phyloP scores from a whole-genome alignment of 2,329 filamentous ascomycete genomes.

The Dactylellina cionopaga region DNA sequence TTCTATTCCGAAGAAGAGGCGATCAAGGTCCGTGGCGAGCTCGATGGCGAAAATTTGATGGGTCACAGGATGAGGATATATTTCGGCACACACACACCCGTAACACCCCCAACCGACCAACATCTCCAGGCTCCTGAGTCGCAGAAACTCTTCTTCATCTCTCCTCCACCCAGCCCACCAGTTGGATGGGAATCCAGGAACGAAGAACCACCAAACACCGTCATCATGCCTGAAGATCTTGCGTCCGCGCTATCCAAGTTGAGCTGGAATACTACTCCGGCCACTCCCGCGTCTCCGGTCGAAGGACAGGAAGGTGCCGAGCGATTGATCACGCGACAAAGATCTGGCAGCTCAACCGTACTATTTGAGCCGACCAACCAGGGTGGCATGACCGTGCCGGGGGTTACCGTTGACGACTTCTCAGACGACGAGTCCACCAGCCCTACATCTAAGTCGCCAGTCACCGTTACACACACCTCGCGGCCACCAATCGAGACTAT shows the following conservation, averaged over 20 bases:
- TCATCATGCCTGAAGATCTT: slow-evolving; percentile 75
- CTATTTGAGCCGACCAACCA: slow-evolving; percentile 72
- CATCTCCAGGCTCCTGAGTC: slow-evolving; percentile 75
- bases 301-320: slow-evolving; percentile 61
- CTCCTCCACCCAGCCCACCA: slow-evolving; percentile 73
- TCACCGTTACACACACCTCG: slow-evolving; percentile 63
- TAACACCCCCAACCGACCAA: slow-evolving; percentile 67
- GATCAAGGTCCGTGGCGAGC: slow-evolving; percentile 74
- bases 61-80: slow-evolving; percentile 76
- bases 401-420: slow-evolving; percentile 74
- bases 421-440: slow-evolving; percentile 63
- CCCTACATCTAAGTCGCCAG: slow-evolving; percentile 66
- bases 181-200: slow-evolving; percentile 75
- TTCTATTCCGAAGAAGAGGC: slow-evolving; percentile 77
- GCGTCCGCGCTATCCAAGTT: slow-evolving; percentile 73
- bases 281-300: slow-evolving; percentile 56
- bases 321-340: slow-evolving; percentile 58
- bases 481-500: slow-evolving; percentile 75
- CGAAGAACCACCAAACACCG: slow-evolving; percentile 76
- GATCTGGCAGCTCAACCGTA: slow-evolving; percentile 73
- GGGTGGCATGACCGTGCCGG: slow-evolving; percentile 69
- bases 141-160: slow-evolving; percentile 74
- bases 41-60: slow-evolving; percentile 78
- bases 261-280: slow-evolving; percentile 52
- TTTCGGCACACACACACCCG: slow-evolving; percentile 73